phyloP scores from a whole-genome alignment of 768 basidiomycete genomes.

The Asterophora parasitica region DNA sequence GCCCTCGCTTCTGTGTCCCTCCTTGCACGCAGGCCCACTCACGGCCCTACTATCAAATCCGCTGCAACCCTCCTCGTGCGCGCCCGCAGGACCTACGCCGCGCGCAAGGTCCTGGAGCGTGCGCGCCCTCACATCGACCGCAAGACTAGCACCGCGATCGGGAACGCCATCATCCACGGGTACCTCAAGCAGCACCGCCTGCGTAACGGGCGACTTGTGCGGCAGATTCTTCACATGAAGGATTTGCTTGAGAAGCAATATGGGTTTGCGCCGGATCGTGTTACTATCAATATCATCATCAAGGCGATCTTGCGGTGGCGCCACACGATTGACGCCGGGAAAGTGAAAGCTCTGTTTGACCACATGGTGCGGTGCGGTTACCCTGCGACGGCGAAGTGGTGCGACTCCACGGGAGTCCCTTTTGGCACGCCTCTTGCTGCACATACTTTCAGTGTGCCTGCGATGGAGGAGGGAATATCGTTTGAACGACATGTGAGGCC shows the following conservation, averaged over 20 bases:
- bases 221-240: slow-evolving; percentile 36
- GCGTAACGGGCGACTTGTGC: slow-evolving; percentile 42
- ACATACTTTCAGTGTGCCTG: slow-evolving; percentile 28
- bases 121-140: slow-evolving; percentile 24
- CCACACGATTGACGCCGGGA: slow-evolving; percentile 32
- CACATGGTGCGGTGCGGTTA: slow-evolving; percentile 57
- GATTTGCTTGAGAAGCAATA: slow-evolving; percentile 37
- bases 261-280: slow-evolving; percentile 57
- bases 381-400: slow-evolving; percentile 34
- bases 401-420: slow-evolving; percentile 29
- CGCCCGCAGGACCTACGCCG: slow-evolving; percentile 38
- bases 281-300: slow-evolving; percentile 67
- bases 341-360: slow-evolving; percentile 59
- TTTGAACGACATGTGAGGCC: slow-evolving; percentile 61
- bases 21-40: slow-evolving; percentile 19
- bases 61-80: slow-evolving; percentile 36
- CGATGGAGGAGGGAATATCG: slow-evolving; percentile 38
- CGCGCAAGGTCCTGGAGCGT: slow-evolving; percentile 35
- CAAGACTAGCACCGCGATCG: slow-evolving; percentile 37
- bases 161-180: slow-evolving; percentile 55
- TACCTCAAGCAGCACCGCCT: slow-evolving; percentile 25
- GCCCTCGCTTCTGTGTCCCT: slow-evolving; percentile 21
- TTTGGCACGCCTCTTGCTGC: slow-evolving; percentile 35
- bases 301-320: slow-evolving; percentile 56
- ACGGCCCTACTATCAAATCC: slow-evolving; percentile 25